Evolutionary conservation across 2,329 filamentous ascomycete genomes (phyloP).

Genomic region (Paramyrothecium sp.): DNA sequence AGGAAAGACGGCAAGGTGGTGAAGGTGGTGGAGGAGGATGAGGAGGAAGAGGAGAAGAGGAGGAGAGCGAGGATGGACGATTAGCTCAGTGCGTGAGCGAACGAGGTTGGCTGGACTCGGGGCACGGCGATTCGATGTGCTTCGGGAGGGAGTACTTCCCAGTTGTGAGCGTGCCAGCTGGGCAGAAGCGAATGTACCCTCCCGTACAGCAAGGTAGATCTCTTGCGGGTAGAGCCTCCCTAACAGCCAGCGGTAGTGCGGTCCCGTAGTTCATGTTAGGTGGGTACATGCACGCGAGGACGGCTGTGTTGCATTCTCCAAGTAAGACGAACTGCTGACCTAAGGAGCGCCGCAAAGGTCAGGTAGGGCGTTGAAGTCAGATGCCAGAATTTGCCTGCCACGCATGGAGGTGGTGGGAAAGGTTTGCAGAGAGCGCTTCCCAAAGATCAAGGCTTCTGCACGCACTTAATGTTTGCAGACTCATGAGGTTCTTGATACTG

Average conservation of each 20-base stretch:
- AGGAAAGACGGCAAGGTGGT: background rate
- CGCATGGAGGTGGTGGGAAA: no score
- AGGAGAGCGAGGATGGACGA: background rate
- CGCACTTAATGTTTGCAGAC: no score
- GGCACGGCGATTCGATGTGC: background rate
- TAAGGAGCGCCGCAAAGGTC: no score
- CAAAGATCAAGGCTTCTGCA: no score
- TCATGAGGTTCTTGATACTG: no score
- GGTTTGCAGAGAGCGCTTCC: no score
- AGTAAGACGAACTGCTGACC: no score
- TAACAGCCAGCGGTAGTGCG: background rate
- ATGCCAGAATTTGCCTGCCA: no score
- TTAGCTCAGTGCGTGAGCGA: background rate
- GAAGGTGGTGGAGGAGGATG: background rate
- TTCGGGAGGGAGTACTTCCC: background rate
- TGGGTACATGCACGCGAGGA: background rate
- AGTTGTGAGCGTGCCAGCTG: background rate
- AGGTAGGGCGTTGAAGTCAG: no score
- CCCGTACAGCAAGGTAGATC: background rate
- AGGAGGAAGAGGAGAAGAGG: background rate
- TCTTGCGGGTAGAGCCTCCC: background rate
- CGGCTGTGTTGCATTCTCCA: no score
- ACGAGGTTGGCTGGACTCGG: background rate
- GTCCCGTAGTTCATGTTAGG: background rate
- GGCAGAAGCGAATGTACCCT: background rate